Percentiles rank a stretch among this genome's conserved stretches.
Evolutionary conservation across 805 yeast genomes (phyloP).

Genomic region (Metschnikowia drakensbergensis): DNA sequence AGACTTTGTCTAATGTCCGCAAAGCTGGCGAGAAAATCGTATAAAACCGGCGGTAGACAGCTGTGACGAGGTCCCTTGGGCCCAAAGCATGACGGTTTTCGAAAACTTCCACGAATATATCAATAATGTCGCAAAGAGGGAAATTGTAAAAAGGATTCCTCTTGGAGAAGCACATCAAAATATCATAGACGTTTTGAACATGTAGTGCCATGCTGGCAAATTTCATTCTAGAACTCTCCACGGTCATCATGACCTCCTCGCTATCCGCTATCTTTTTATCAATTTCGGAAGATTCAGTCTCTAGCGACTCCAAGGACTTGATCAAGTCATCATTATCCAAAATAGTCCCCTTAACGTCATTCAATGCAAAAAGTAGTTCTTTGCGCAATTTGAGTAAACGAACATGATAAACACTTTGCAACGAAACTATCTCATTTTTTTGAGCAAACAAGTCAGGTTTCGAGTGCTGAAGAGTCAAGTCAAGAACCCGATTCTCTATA

Average conservation of each 20-base stretch:
- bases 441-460: slow-evolving; percentile 65
- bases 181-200: slow-evolving; percentile 47
- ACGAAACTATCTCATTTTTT: slow-evolving; percentile 48
- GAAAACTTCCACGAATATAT: slow-evolving; percentile 17
- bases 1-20: slow-evolving; percentile 40
- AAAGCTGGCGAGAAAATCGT: slow-evolving; percentile 46
- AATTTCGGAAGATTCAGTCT: slow-evolving; percentile 56
- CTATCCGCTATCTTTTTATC: slow-evolving; percentile 54
- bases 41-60: slow-evolving; percentile 50
- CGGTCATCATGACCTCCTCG: slow-evolving; percentile 47
- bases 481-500: slow-evolving; percentile 59
- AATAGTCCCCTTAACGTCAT: slow-evolving; percentile 54
- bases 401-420: slow-evolving; percentile 57
- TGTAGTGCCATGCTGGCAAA: slow-evolving; percentile 55
- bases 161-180: slow-evolving; percentile 36
- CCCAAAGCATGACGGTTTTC: slow-evolving; percentile 4
- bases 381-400: slow-evolving; percentile 55
- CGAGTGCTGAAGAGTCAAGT: slow-evolving; percentile 49
- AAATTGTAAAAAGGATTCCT: slow-evolving; percentile 58
- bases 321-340: slow-evolving; percentile 64
- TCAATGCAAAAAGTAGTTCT: slow-evolving; percentile 54
- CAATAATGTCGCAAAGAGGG: slow-evolving; percentile 38
- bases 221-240: slow-evolving; percentile 44
- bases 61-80: slow-evolving; percentile 13
- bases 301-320: slow-evolving; percentile 58